Percentiles rank a stretch among this genome's conserved stretches.
These are phyloP conservation scores for Entomortierella beljakovae DNA, from an alignment of 192 early-diverging fungal species.

Conservation along the genomic window DNA sequence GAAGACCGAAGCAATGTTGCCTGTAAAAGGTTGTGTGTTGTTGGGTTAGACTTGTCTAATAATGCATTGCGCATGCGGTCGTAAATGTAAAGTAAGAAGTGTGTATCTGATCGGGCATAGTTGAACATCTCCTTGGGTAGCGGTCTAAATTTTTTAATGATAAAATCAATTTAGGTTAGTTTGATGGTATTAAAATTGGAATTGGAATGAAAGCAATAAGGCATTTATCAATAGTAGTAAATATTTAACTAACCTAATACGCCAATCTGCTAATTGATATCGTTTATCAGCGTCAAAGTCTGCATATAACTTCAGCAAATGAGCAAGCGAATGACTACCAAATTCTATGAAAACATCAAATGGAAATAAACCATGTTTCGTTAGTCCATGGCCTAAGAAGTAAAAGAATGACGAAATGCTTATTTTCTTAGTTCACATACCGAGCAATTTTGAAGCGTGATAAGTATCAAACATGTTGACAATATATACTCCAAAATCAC, in stretches of 20 bases:
- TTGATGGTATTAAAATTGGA: not conserved
- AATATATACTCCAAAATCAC: conserved; percentile 96
- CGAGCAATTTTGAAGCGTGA: conserved; percentile 89
- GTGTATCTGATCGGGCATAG: conserved; percentile 96
- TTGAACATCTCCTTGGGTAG: conserved; percentile 90
- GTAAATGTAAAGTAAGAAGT: conserved; percentile 95
- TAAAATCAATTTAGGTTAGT: not conserved
- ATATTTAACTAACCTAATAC: conserved; percentile 73
- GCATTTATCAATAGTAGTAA: not conserved
- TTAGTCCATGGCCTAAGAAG: too few relatives aligned
- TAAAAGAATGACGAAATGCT: too few relatives aligned
- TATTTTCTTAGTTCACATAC: conserved; percentile 23
- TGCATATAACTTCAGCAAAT: conserved; percentile 84
- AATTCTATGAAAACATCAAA: too few relatives aligned
- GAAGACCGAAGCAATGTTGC: conserved; percentile 73
- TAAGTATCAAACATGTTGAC: conserved; percentile 98
- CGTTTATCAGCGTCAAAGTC: conserved; percentile 87
- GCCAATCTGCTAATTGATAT: conserved; percentile 98
- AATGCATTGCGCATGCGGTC: conserved; percentile 92
- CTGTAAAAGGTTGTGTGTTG: conserved; percentile 74
- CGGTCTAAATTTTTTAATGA: conserved; percentile 67
- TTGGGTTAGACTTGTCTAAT: conserved; percentile 70
- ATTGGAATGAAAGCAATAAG: not conserved
- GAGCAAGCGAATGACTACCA: conserved; percentile 82
- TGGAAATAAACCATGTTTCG: too few relatives aligned